phyloP scores from a whole-genome alignment of 371 early-diverging fungal genomes.

The Mucor mucedo region DNA sequence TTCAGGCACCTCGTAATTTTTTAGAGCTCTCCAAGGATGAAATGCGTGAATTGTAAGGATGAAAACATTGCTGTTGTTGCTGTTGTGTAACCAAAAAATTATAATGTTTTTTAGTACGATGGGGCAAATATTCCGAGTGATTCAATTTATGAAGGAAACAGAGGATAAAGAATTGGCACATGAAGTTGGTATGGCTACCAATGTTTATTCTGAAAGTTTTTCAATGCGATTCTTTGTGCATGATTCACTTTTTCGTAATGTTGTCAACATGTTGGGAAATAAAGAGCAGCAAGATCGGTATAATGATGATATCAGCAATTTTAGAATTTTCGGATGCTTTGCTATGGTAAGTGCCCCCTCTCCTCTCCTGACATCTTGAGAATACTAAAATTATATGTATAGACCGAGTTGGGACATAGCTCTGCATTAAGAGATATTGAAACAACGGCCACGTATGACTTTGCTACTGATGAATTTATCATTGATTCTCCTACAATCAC shows the following conservation, averaged over 20 bases:
- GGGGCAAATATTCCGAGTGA: constrained; percentile 59
- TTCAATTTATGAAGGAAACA: constrained; percentile 28
- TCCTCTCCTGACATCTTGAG: neutral
- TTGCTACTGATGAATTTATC: constrained; percentile 75
- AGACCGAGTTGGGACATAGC: constrained; percentile 76
- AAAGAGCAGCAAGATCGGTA: constrained; percentile 63
- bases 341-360: constrained; percentile 67
- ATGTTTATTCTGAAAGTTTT: constrained; percentile 63
- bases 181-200: constrained; percentile 21
- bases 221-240: constrained; percentile 71
- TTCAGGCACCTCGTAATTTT: constrained; percentile 57
- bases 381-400: neutral
- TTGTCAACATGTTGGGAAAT: constrained; percentile 62
- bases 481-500: constrained; percentile 87
- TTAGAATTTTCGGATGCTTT: constrained; percentile 68
- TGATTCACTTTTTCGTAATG: constrained; percentile 60
- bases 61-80: no score
- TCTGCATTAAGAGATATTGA: constrained; percentile 88
- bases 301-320: constrained; percentile 56
- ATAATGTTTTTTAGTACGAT: constrained; percentile 43
- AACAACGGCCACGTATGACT: constrained; percentile 87
- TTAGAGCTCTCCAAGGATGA: constrained; percentile 63
- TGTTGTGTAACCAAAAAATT: neutral
- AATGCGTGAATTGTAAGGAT: constrained; percentile 65
- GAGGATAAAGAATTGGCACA: constrained; percentile 21